Evolutionary conservation across 2,329 filamentous ascomycete genomes (phyloP), one percentile per base, ranked within the genome.

Genomic region (Aureobasidium mangrovei): DNA sequence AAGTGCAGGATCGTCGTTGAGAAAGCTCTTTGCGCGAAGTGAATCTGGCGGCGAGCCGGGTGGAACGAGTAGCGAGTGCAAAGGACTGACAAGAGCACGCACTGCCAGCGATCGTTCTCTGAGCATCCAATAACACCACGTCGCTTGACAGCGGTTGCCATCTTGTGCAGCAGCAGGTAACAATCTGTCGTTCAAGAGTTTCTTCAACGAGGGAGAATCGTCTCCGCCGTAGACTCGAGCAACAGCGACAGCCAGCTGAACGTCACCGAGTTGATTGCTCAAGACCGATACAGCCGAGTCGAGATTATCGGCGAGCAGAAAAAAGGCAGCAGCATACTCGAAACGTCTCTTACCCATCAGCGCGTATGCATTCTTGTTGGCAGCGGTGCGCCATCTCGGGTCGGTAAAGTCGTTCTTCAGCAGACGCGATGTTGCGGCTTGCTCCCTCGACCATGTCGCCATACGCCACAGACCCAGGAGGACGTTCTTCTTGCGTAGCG

Each of bases 291-390:
- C 85, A 0, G 93, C 91, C 67, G 95, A 90, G 53, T 85, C 82
- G 0, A 95, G 75, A 63, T 86, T 85, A 60, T 91, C 90, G 2
- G 88, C 94, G 1, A 98, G 77, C 4, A 98, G 76, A 73, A 98
- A 98, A 72, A 97, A 98, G 0, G 93, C 87, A 0, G 91, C 93
- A 3, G 93, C 91, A 65, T 98, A 98, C 70, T 88, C 89, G 67
- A 96, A 96, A 47, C 93, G 79, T 42, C 89, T 81, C 70, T 90
- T 94, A 60, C 91, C 93, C 65, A 98, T 84, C 53, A 98, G 71
- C 2, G 93, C 91, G 70, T 96, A 98, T 0, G 93, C 93, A 67
- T 98, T 98, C 71, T 98, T 98, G 57, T 95, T 74, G 0, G 93
- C 93, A 4, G 88, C 83, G 1, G 87, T 95, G 67, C 81, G 86